Percentiles rank a stretch among this genome's conserved stretches.
Evolutionary conservation across 2,329 filamentous ascomycete species (phyloP).

Genomic region (Venturia asperata): DNA sequence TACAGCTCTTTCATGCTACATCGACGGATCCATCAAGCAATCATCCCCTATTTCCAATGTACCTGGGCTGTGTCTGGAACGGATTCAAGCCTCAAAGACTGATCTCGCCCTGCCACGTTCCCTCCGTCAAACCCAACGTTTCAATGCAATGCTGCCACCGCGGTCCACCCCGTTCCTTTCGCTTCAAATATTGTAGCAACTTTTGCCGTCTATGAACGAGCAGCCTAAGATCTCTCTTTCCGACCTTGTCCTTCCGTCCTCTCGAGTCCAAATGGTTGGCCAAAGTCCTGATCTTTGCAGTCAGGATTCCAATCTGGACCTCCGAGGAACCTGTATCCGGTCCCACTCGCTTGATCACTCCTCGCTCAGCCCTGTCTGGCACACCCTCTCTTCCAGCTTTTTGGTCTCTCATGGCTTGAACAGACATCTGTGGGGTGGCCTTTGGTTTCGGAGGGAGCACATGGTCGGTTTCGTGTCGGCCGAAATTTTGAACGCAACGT

Average conservation of each 20-base stretch:
- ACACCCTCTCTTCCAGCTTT: constrained; percentile 2
- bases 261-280: constrained; percentile 62
- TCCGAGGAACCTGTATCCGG: constrained; percentile 92
- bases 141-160: constrained; percentile 82
- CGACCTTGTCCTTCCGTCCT: constrained; percentile 82
- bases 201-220: constrained; percentile 87
- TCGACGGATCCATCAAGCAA: background rate
- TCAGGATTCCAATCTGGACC: constrained; percentile 95
- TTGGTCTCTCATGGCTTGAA: constrained; percentile 18
- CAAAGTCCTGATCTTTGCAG: constrained; percentile 81
- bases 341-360: constrained; percentile 55
- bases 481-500: constrained; percentile 80
- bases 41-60: background rate
- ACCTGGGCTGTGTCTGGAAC: background rate
- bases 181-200: constrained; percentile 76
- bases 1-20: background rate
- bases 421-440: constrained; percentile 22
- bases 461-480: constrained; percentile 79
- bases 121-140: constrained; percentile 77
- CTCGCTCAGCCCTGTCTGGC: background rate
- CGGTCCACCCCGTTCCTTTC: constrained; percentile 82
- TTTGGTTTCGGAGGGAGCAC: constrained; percentile 54
- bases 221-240: constrained; percentile 81
- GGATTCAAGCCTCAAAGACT: constrained; percentile 47
- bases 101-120: constrained; percentile 88